Evolutionary conservation across 140 eudicot species (phyloP).

Genomic region (Ambrosia hybrid): DNA sequence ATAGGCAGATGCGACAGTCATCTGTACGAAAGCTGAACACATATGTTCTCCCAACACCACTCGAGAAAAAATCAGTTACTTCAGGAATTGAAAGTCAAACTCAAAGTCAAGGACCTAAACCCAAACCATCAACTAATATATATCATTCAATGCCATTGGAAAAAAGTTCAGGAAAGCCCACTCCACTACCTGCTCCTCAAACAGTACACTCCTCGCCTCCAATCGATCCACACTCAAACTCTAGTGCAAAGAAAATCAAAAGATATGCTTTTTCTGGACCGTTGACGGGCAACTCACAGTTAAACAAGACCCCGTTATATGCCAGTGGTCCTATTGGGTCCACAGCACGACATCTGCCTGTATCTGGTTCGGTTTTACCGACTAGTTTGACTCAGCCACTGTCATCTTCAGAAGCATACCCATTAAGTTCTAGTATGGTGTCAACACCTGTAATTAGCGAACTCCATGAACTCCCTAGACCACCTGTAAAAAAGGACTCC

Average conservation of each 20-base stretch:
- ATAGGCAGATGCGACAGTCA: conserved; percentile 52
- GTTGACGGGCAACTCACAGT: conserved; percentile 51
- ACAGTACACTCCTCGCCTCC: conserved; percentile 38
- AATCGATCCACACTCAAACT: conserved; percentile 31
- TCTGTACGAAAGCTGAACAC: conserved; percentile 58
- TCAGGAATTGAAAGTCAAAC: conserved; percentile 33
- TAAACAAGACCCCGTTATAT: conserved; percentile 40
- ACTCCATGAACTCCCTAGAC: conserved; percentile 96
- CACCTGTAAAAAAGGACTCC: conserved; percentile 41
- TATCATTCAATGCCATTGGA: conserved; percentile 44
- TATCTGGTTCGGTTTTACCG: conserved; percentile 51
- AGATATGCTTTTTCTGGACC: conserved; percentile 42
- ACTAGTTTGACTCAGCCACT: conserved; percentile 43
- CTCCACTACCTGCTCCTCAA: conserved; percentile 37
- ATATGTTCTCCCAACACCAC: conserved; percentile 83
- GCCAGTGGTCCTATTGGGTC: conserved; percentile 64
- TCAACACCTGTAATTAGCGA: conserved; percentile 76
- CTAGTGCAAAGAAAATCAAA: conserved; percentile 50
- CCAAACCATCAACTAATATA: conserved; percentile 24
- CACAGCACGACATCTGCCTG: conserved; percentile 39
- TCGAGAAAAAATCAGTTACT: conserved; percentile 46
- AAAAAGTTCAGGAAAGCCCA: conserved; percentile 34
- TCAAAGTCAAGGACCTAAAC: conserved; percentile 29
- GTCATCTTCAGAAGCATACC: conserved; percentile 38
- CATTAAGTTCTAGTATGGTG: conserved; percentile 26